Evolutionary conservation across 192 early-diverging fungal species (phyloP).

Genomic region (Radiomyces spectabilis): DNA sequence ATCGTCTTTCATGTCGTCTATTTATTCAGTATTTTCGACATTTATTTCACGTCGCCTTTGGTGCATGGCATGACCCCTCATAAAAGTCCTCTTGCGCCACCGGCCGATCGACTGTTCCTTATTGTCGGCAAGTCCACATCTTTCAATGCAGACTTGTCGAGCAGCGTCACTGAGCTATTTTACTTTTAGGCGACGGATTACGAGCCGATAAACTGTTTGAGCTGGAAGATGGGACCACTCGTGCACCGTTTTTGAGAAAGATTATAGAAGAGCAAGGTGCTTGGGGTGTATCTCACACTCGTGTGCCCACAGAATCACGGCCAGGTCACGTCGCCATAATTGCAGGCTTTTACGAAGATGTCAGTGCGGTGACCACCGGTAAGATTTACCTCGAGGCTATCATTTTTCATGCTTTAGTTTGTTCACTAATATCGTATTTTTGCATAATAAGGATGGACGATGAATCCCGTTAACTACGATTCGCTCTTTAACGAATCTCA

Average conservation of each 20-base stretch:
- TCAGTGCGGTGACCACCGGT: constrained; percentile 95
- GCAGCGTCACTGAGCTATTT: too few relatives aligned
- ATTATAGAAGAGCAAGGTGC: constrained; percentile 54
- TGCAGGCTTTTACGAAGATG: constrained; percentile 97
- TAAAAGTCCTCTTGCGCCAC: constrained; percentile 55
- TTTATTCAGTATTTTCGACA: constrained; percentile 90
- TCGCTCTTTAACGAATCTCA: constrained; percentile 89
- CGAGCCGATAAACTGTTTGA: constrained; percentile 91
- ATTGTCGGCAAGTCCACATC: too few relatives aligned
- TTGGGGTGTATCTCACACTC: constrained; percentile 85
- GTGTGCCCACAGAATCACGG: constrained; percentile 92
- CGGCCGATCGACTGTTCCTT: constrained; percentile 82
- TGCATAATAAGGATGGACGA: constrained; percentile 73
- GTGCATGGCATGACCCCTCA: constrained; percentile 96
- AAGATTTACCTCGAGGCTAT: too few relatives aligned
- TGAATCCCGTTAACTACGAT: constrained; percentile 96
- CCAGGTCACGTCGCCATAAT: constrained; percentile 97
- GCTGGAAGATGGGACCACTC: constrained; percentile 43
- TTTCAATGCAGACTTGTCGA: too few relatives aligned
- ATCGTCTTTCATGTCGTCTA: constrained; percentile 91
- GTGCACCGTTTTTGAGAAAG: constrained; percentile 47
- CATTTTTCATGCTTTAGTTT: neutral
- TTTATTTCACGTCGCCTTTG: constrained; percentile 96
- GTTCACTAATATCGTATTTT: neutral
- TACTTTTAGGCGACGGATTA: constrained; percentile 87